These are phyloP conservation scores for Aspergillus brunneoviolaceus DNA, from an alignment of 2,329 filamentous ascomycete species.

Conservation along the genomic window DNA sequence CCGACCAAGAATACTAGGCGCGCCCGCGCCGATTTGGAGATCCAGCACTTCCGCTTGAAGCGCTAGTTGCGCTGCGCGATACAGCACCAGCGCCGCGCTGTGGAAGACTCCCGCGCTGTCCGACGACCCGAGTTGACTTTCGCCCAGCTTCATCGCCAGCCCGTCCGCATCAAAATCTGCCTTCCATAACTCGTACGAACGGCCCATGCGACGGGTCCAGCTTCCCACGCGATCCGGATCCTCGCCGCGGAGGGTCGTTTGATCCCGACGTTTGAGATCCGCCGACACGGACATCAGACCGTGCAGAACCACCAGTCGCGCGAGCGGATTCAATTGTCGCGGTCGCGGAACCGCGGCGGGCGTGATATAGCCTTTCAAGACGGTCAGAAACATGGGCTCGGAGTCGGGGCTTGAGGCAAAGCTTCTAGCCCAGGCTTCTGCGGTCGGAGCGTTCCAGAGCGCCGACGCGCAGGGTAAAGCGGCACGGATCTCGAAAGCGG, in stretches of 20 bases:
- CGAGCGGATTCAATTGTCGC: constrained; percentile 51
- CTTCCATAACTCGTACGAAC: constrained; percentile 60
- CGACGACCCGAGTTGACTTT: constrained; percentile 25
- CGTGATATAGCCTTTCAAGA: constrained; percentile 58
- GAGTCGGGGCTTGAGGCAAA: constrained; percentile 35
- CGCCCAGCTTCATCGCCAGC: constrained; percentile 36
- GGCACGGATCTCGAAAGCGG: constrained; percentile 61
- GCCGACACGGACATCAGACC: constrained; percentile 63
- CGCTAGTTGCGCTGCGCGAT: constrained; percentile 58
- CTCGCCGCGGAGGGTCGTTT: constrained; percentile 56
- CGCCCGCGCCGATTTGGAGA: constrained; percentile 62
- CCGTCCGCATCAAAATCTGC: constrained; percentile 57
- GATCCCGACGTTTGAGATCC: constrained; percentile 62
- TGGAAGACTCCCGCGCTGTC: constrained; percentile 41
- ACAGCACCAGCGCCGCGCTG: constrained; percentile 55
- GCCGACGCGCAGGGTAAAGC: constrained; percentile 56
- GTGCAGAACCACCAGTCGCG: constrained; percentile 57
- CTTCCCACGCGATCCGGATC: constrained; percentile 39
- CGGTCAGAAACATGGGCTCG: constrained; percentile 49
- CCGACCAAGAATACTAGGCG: constrained; percentile 58
- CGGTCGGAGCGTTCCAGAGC: constrained; percentile 58
- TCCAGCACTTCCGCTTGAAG: constrained; percentile 61
- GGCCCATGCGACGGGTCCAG: constrained; percentile 54
- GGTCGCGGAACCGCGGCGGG: constrained; percentile 40
- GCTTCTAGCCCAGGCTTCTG: constrained; percentile 51